Percentiles rank a stretch among this genome's conserved stretches.
phyloP scores from a whole-genome alignment of 192 early-diverging fungal species.

The Coemansia reversa region DNA sequence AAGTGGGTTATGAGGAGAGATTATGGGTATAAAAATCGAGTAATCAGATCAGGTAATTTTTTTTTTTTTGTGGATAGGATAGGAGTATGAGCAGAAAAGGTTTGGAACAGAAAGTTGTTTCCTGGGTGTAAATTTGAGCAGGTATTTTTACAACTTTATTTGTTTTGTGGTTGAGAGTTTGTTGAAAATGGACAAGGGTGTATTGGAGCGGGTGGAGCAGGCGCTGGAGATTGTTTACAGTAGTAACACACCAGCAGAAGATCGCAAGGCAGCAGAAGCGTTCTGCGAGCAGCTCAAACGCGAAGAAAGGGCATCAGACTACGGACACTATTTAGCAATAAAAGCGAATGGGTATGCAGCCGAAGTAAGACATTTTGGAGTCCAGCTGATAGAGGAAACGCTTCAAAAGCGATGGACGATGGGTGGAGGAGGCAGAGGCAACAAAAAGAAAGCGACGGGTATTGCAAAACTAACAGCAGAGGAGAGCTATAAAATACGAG shows the following conservation, averaged over 20 bases:
- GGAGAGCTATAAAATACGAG: slow-evolving; percentile 17
- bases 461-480: slow-evolving; percentile 3
- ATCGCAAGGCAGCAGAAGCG: slow-evolving; percentile 36
- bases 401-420: slow-evolving; percentile 15
- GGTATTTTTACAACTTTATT: slow-evolving; percentile 1
- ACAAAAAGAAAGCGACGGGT: not conserved
- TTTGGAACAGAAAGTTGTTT: no score
- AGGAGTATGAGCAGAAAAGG: no score
- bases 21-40: no score
- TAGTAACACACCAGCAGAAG: slow-evolving; percentile 21
- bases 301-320: slow-evolving; percentile 9
- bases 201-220: slow-evolving; percentile 23
- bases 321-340: slow-evolving; percentile 26
- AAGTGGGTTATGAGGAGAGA: no score
- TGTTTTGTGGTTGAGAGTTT: not conserved
- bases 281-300: slow-evolving; percentile 38
- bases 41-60: no score
- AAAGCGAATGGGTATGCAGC: slow-evolving; percentile 7
- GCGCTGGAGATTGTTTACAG: slow-evolving; percentile 40
- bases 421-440: not conserved
- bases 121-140: no score
- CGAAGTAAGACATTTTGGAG: slow-evolving; percentile 39
- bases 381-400: slow-evolving; percentile 42
- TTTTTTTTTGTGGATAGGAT: no score
- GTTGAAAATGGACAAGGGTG: slow-evolving; percentile 21